A percentile compares a stretch with the other conserved stretches of the same genome.
phyloP scores from a whole-genome alignment of 2,329 filamentous ascomycete genomes.

The Aspergillus persii region DNA sequence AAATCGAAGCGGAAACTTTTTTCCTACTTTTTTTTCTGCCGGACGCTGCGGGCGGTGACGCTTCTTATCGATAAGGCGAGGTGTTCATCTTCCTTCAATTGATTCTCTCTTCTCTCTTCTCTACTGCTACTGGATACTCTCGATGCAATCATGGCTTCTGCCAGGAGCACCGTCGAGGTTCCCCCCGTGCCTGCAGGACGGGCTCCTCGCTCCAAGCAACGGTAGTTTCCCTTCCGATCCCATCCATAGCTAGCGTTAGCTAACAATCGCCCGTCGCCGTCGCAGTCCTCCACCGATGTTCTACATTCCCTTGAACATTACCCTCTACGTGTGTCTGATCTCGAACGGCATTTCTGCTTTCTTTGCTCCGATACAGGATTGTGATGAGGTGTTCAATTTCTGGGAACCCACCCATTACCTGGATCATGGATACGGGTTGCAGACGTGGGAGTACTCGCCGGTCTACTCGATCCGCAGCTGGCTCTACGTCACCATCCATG shows the following conservation, averaged over 20 bases:
- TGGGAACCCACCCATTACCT: slow-evolving; percentile 98
- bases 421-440: slow-evolving; percentile 84
- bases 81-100: neutral
- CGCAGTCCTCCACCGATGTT: slow-evolving; percentile 46
- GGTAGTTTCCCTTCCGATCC: slow-evolving; percentile 18
- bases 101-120: neutral
- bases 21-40: slow-evolving; percentile 23
- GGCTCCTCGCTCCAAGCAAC: slow-evolving; percentile 24
- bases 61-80: slow-evolving; percentile 26
- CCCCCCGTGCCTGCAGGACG: slow-evolving; percentile 4
- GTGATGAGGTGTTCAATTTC: slow-evolving; percentile 98
- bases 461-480: slow-evolving; percentile 93
- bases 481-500: slow-evolving; percentile 82
- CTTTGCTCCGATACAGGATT: slow-evolving; percentile 92
- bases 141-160: slow-evolving; percentile 16
- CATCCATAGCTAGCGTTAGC: neutral
- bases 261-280: slow-evolving; percentile 17
- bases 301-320: slow-evolving; percentile 67
- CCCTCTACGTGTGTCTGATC: slow-evolving; percentile 76
- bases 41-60: slow-evolving; percentile 25
- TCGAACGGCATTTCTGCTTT: slow-evolving; percentile 74
- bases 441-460: slow-evolving; percentile 98
- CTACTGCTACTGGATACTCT: neutral
- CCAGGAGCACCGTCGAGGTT: slow-evolving; percentile 13
- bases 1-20: slow-evolving; percentile 16